These are phyloP conservation scores for Aspergillus sp. DNA, from an alignment of 2,329 filamentous ascomycete genomes.

Conservation along the genomic window DNA sequence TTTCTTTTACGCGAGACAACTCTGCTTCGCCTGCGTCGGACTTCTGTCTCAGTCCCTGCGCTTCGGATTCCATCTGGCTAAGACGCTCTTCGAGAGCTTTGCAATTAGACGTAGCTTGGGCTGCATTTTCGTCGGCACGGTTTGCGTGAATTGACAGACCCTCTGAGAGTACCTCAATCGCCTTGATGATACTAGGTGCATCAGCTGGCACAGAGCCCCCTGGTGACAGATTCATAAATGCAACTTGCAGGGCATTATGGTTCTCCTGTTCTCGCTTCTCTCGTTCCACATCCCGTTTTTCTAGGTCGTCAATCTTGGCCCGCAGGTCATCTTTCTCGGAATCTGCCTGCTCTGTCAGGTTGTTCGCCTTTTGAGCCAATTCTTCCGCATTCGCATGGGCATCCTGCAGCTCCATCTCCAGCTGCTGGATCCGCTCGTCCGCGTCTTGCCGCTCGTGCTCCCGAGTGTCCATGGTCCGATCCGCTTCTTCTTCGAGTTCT, in stretches of 20 bases:
- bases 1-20: constrained; percentile 47
- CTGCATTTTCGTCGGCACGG: constrained; percentile 52
- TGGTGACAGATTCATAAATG: constrained; percentile 52
- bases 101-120: constrained; percentile 55
- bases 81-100: constrained; percentile 51
- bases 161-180: constrained; percentile 50
- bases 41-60: constrained; percentile 47
- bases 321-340: constrained; percentile 42
- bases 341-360: constrained; percentile 52
- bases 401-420: constrained; percentile 64
- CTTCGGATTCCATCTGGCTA: constrained; percentile 50
- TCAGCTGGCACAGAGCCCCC: constrained; percentile 49
- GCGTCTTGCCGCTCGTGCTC: constrained; percentile 69
- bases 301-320: constrained; percentile 39
- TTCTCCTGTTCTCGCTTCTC: constrained; percentile 49
- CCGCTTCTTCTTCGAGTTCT: constrained; percentile 85
- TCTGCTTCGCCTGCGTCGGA: constrained; percentile 47
- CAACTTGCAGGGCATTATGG: constrained; percentile 48
- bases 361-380: constrained; percentile 30
- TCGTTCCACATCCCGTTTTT: constrained; percentile 44
- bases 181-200: constrained; percentile 50
- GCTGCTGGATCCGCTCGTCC: constrained; percentile 58
- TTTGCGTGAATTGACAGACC: constrained; percentile 54
- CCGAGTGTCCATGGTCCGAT: constrained; percentile 70
- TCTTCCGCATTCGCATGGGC: constrained; percentile 42